Conservation (phyloP, 257 asterid genomes). For the Fraxinus excelsior region DNA sequence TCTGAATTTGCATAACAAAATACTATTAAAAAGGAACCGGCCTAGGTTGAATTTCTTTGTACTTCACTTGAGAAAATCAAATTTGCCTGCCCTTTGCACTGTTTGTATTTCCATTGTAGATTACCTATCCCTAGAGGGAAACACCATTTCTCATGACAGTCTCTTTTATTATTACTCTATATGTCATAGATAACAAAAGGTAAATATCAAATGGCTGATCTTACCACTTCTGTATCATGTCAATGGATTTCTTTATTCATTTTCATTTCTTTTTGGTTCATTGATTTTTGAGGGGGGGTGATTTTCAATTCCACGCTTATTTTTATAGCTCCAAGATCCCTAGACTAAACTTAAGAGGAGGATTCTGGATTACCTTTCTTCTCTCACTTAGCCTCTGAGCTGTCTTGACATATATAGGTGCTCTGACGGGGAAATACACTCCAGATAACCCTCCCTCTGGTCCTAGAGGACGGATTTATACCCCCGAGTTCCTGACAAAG, state of each 20-base stretch:
- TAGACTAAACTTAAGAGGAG: too few relatives aligned
- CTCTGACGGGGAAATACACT: conserved; percentile 87
- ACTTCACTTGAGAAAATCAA: too few relatives aligned
- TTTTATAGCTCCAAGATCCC: too few relatives aligned
- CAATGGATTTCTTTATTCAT: neutral
- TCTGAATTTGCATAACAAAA: too few relatives aligned
- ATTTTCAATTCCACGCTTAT: neutral
- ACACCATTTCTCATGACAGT: neutral
- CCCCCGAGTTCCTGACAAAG: conserved; percentile 66
- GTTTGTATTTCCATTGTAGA: too few relatives aligned
- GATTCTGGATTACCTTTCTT: too few relatives aligned
- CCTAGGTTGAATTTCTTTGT: too few relatives aligned
- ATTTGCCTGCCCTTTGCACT: too few relatives aligned
- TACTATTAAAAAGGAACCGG: too few relatives aligned
- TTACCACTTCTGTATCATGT: neutral
- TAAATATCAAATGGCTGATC: neutral
- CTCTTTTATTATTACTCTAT: too few relatives aligned
- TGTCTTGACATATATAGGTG: conserved; percentile 54
- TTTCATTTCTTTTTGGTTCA: neutral
- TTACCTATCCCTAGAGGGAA: too few relatives aligned
- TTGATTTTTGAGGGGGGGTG: neutral
- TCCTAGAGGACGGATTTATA: conserved; percentile 85
- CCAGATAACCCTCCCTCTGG: conserved; percentile 81
- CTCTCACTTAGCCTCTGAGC: neutral
- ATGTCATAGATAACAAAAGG: too few relatives aligned